Base-by-base conservation (phyloP, 257 asterid species). In the Fraxinus americana region DNA sequence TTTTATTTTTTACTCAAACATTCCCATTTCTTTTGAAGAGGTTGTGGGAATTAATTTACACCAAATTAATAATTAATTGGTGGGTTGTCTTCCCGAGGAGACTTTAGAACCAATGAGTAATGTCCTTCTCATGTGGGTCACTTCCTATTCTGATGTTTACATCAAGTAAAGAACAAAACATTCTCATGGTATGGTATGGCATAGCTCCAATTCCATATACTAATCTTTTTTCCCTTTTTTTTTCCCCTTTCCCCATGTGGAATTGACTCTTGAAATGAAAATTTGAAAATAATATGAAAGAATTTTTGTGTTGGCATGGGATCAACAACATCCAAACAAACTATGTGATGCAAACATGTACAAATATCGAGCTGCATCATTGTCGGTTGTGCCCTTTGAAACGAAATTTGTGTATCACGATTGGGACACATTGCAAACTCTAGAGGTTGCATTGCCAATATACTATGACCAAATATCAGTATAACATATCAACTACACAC, bases 161-260 rank as follows among this genome's bases (percentile, higher is more conserved):
- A 86, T 82, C 83, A 85, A 84, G 77, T 82, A 76, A 85, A 84
- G 86, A 87, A 86, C 97, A 90, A 88, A 52, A 93, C 96, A 93
- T 93, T 91, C 98, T 88, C 94, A 90, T 91, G 96, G 94, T 87
- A 84, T 89, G 57, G 57, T 87, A 84, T 89, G 57, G 57, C 7
- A 45, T 45, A 94, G 90, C 94, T 89, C 94, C 94, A 43, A 43
- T 43, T 43, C 52, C 52, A 43, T 1, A 87, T 89, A 14, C 7
- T 80, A 80, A 70, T 16, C 41, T 81, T 79, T 39, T 50, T 73
- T 17, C 1, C 2, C 70, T 81, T 48, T 0, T 48, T 48, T 0
- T 48, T 4, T 0, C 23, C 21, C 6, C 5, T 50, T 48, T 3
- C 7, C 21, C 14, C 52, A 43, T 43, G 17, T 43, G 17, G 52